Base-by-base conservation (phyloP, 441 rosid genomes). In the Populus hybrid region DNA sequence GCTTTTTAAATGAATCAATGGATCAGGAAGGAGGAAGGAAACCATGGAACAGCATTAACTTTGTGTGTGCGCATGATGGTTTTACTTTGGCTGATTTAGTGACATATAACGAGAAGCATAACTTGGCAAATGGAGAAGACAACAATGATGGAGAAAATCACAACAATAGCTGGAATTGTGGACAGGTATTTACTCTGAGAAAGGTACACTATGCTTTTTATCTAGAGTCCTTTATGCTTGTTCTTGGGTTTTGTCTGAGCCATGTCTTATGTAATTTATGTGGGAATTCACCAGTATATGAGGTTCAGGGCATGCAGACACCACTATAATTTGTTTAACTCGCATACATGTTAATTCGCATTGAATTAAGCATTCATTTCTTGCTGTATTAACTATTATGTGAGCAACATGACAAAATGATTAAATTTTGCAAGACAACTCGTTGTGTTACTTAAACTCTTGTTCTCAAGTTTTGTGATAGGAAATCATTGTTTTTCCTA, bases 141-240 rank as follows among this genome's bases (percentile, higher is more conserved):
- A 95, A 91, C 84, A 93, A 89, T 72, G 99, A 95, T 76, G 98
- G 99, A 66, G 99, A 95, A 84, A 89, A 71, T 83, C 98, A 89
- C 80, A 92, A 93, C 75, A 90, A 85, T 80, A 95, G 97, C 89
- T 93, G 99, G 99, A 95, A 95, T 80, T 95, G 98, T 85, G 99
- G 99, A 70, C 90, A 90, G 96, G 99, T 93, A 85, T 6, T 53
- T 53, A 40, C 42, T 3, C 21, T 69, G 21, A n/a, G 5, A 5
- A 36, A 74, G 35, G 16, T 79, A 67, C 34, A 30, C 53, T 57
- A 32, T 66, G 75, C 57, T 50, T 50, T 50, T 50, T 50, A 50
- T 50, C 57, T 50, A 16, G 18, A 50, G 57, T 16, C 19, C 57
- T 50, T 50, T 5, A 50, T 50, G 19, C 57, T 50, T 46, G 57